A percentile compares a stretch with the other conserved stretches of the same genome.
These are phyloP conservation scores for Glycine latifolia DNA, from an alignment of 306 rosid species.

Conservation along the genomic window DNA sequence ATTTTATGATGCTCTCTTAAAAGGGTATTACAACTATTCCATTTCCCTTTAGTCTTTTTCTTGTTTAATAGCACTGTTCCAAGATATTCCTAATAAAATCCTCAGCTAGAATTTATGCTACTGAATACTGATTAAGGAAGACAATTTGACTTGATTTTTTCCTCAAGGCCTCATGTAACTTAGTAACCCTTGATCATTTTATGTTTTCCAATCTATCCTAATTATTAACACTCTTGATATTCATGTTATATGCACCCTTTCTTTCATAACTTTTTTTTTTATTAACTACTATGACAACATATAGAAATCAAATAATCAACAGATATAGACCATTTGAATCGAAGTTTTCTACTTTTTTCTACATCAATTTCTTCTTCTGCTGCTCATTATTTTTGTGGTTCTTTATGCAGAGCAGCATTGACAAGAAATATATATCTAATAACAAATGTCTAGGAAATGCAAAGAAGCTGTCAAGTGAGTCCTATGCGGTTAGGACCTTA, in stretches of 20 bases:
- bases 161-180: neutral
- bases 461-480: slow-evolving; percentile 60
- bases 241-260: neutral
- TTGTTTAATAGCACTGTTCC: neutral
- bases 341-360: neutral
- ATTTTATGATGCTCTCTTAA: slow-evolving; percentile 52
- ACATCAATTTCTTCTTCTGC: neutral
- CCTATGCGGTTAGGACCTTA: slow-evolving; percentile 53
- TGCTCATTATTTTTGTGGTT: slow-evolving; percentile 11
- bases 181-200: neutral
- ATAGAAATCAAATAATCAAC: neutral
- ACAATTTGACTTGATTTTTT: neutral
- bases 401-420: slow-evolving; percentile 58
- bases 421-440: slow-evolving; percentile 51
- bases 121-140: neutral
- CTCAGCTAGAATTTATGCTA: neutral
- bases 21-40: slow-evolving; percentile 54
- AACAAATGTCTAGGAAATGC: slow-evolving; percentile 52
- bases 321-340: slow-evolving; percentile 1
- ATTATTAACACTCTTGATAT: neutral
- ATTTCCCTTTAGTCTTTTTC: neutral
- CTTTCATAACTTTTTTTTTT: neutral
- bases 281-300: slow-evolving; percentile 8
- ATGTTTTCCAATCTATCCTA: neutral
- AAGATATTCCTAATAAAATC: neutral